Conservation (phyloP, 331 rosid genomes). For the Rosa hybrid region DNA sequence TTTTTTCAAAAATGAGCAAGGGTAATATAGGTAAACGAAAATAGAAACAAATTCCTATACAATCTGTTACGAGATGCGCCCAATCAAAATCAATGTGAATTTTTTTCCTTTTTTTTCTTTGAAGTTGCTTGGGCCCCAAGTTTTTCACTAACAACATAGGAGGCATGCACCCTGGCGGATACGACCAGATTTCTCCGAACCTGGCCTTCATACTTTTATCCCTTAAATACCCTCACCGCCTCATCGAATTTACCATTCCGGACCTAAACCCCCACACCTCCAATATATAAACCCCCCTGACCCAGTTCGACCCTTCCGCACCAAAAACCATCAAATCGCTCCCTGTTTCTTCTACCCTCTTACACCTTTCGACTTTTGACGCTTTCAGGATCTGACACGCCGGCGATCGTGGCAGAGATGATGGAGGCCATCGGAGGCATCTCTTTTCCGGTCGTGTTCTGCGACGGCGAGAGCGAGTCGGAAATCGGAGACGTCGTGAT, state of each 20-base stretch:
- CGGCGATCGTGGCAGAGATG: conserved; percentile 27
- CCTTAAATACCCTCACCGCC: conserved; percentile 36
- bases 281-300: conserved; percentile 27
- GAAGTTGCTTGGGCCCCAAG: conserved; percentile 28
- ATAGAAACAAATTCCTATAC: neutral
- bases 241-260: conserved; percentile 15
- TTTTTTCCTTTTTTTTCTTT: neutral
- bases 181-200: neutral
- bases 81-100: neutral
- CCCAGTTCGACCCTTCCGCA: neutral
- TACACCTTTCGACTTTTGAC: neutral
- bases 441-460: conserved; percentile 45
- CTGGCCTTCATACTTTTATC: neutral
- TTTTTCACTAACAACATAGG: neutral
- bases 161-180: conserved; percentile 12
- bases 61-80: neutral
- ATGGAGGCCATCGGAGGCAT: conserved; percentile 22
- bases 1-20: neutral
- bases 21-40: neutral
- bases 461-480: conserved; percentile 49
- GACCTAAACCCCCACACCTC: conserved; percentile 28
- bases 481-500: conserved; percentile 46
- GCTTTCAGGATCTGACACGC: conserved; percentile 5
- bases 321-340: neutral
- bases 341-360: neutral